phyloP scores from a whole-genome alignment of 192 early-diverging fungal species.

The Geosiphon pyriformis region DNA sequence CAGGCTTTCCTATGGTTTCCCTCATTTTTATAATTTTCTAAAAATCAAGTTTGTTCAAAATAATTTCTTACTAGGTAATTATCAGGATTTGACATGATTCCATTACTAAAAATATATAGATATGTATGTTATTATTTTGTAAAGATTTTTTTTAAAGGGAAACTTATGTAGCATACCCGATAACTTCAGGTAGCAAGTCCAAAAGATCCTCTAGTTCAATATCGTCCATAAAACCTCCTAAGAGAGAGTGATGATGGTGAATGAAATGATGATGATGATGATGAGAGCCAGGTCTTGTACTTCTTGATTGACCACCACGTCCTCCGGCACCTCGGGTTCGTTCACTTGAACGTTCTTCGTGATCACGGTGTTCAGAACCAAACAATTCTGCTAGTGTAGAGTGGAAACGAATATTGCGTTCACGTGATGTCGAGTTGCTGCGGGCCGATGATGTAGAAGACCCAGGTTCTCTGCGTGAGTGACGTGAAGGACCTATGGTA shows the following conservation, averaged over 20 bases:
- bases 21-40: no score
- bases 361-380: constrained; percentile 6
- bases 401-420: neutral
- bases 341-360: constrained; percentile 20
- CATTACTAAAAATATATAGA: constrained; percentile 1
- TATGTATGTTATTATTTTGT: neutral
- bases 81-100: constrained; percentile 22
- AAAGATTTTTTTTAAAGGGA: neutral
- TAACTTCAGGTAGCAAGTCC: constrained; percentile 14
- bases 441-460: constrained; percentile 11
- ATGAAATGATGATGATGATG: constrained; percentile 24
- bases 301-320: constrained; percentile 15
- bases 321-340: neutral
- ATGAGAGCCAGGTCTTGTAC: neutral
- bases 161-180: neutral
- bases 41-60: neutral
- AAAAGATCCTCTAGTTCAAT: constrained; percentile 21
- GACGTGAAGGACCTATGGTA: neutral
- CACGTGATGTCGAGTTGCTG: neutral
- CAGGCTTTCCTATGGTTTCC: no score
- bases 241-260: constrained; percentile 10
- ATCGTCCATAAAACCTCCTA: constrained; percentile 19
- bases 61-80: constrained; percentile 22
- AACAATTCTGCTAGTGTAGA: constrained; percentile 6
- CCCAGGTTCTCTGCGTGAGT: constrained; percentile 2